These are phyloP conservation scores for Podaxis sp. DNA, from an alignment of 768 basidiomycete species.

Conservation along the genomic window DNA sequence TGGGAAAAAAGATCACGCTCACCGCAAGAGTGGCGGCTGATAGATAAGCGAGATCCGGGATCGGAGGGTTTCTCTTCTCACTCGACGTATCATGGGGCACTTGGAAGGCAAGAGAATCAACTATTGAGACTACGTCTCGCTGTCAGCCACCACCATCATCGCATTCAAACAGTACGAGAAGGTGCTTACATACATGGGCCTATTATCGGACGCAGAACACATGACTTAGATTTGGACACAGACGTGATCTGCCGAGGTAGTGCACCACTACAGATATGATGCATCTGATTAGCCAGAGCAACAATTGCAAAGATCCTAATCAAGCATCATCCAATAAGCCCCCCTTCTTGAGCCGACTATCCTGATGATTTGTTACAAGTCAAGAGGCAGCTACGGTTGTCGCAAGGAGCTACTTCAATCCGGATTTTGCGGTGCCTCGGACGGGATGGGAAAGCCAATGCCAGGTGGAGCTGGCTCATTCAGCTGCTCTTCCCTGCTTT, in stretches of 20 bases:
- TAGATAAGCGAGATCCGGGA: conserved; percentile 1
- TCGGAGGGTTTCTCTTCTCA: background rate
- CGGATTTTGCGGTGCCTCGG: background rate
- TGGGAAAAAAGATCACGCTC: background rate
- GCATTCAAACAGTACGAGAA: background rate
- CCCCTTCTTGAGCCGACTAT: background rate
- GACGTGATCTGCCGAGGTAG: background rate
- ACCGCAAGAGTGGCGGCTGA: background rate
- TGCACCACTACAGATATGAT: background rate
- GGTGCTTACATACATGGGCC: background rate
- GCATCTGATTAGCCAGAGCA: background rate
- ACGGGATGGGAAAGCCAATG: background rate
- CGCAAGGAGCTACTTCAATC: background rate
- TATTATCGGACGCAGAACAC: background rate
- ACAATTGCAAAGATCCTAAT: background rate
- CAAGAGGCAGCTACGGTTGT: background rate
- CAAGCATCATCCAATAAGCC: background rate
- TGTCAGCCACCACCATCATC: background rate
- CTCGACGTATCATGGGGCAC: background rate
- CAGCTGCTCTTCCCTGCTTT: background rate
- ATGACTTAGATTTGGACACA: background rate
- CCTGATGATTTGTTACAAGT: background rate
- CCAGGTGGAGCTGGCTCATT: background rate
- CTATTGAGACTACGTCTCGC: background rate
- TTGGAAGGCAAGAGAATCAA: background rate